Evolutionary conservation across 169 alveolate genomes (phyloP), one percentile per base, ranked within the genome.

Genomic region (Cryptosporidium canis): DNA sequence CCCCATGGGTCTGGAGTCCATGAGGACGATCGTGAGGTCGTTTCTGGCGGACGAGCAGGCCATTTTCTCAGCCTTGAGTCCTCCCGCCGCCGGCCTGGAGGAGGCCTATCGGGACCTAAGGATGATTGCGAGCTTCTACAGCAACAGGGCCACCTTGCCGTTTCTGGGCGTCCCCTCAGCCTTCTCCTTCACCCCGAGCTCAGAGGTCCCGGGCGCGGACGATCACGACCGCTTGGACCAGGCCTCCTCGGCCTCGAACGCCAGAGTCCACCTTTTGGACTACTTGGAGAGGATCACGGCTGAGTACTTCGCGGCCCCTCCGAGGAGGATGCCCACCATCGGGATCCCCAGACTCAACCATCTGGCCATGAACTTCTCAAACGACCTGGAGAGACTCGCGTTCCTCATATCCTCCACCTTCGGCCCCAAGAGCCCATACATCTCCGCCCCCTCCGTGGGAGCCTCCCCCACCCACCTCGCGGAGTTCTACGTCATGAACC

Each of bases 261-360:
- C 58, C 37, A 51, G 53, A 51, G 84, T 70, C 33, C 27, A 70
- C 43, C 41, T 77, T n/a, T 39, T 58, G n/a, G 77, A 77, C 27
- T 77, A 27, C 29, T 39, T 77, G 24, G 87, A 77, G 64, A 56
- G 87, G 51, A n/a, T 77, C 2, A 41, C 44, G 11, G 70, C 77
- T 2, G 87, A 77, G 33, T 77, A 77, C 44, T 77, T 8, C 45
- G 87, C 87, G 0, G 35, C 65, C 1, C 14, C 77, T 35, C 87
- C 87, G 8, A 77, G 87, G 44, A 55, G 45, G 11, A 58, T 77
- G 70, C 87, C 87, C 35, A 77, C 87, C 8, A 77, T 77, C 12
- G 87, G 77, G 3, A 77, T 77, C 37, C 87, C 87, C 12, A 45
- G 87, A 21, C 29, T 77, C 14, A 77, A 56, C 4, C 55, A 55